Evolutionary conservation across 371 early-diverging fungal genomes (phyloP).

Genomic region (Mucor saturninus): DNA sequence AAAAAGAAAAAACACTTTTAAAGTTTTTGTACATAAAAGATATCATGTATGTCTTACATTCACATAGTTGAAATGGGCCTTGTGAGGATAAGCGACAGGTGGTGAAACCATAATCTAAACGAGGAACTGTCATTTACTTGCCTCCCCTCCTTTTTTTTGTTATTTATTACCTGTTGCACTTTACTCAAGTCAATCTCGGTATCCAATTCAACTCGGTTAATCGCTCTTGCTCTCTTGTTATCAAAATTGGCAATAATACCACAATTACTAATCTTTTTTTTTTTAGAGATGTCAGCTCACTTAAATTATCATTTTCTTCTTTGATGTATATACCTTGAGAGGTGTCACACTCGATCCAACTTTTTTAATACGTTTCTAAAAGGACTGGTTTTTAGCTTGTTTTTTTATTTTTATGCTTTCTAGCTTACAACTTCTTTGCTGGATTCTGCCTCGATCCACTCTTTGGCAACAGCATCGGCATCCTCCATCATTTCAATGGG

Average conservation of each 20-base stretch:
- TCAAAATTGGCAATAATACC: slow-evolving; percentile 65
- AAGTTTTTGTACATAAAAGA: neutral
- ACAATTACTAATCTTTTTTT: slow-evolving; percentile 55
- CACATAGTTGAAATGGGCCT: slow-evolving; percentile 59
- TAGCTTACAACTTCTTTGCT: slow-evolving; percentile 56
- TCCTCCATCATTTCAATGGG: slow-evolving; percentile 23
- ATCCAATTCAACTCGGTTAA: slow-evolving; percentile 67
- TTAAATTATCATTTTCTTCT: neutral
- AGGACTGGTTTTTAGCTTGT: neutral
- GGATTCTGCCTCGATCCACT: slow-evolving; percentile 58
- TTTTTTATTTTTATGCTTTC: neutral
- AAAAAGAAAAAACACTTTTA: neutral
- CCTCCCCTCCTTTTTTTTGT: neutral
- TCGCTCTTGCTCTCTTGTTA: slow-evolving; percentile 52
- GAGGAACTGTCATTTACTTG: neutral
- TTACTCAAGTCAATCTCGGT: slow-evolving; percentile 57
- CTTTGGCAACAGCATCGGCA: slow-evolving; percentile 52
- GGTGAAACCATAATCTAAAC: slow-evolving; percentile 64
- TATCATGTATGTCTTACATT: slow-evolving; percentile 44
- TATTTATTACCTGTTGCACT: slow-evolving; percentile 47
- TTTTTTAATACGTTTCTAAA: slow-evolving; percentile 58
- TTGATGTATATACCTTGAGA: slow-evolving; percentile 34
- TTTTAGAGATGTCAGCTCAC: neutral
- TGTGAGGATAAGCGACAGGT: slow-evolving; percentile 57
- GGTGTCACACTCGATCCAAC: slow-evolving; percentile 57